phyloP scores from a whole-genome alignment of 345 rosid species.

The Chamaenerion angustifolium region DNA sequence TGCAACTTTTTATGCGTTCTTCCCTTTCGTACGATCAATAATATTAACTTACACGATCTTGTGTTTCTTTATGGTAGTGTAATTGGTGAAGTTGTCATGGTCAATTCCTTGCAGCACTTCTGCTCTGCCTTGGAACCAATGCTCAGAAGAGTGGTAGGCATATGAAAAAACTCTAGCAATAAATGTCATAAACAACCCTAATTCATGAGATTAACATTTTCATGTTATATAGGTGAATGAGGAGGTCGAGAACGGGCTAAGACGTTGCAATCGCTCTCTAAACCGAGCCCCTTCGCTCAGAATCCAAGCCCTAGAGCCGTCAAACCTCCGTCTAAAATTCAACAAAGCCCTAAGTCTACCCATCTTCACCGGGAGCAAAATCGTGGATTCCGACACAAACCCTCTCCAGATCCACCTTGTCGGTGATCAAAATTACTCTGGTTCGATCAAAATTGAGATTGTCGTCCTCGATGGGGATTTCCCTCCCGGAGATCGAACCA shows the following conservation, averaged over 20 bases:
- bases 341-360: constrained; percentile 19
- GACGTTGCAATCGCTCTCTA: constrained; percentile 15
- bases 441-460: constrained; percentile 46
- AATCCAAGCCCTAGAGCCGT: constrained; percentile 29
- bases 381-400: constrained; percentile 24
- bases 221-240: constrained; percentile 41
- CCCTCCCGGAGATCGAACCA: constrained; percentile 19
- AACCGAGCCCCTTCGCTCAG: constrained; percentile 32
- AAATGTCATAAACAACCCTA: no score
- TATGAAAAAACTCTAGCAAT: background rate
- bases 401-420: constrained; percentile 44
- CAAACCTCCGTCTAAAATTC: constrained; percentile 27
- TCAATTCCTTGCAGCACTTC: constrained; percentile 29
- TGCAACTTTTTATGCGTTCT: background rate
- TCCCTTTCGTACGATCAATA: no score
- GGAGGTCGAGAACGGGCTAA: constrained; percentile 55
- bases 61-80: constrained; percentile 26
- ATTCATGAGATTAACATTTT: background rate
- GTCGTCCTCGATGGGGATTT: constrained; percentile 81
- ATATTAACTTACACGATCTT: background rate
- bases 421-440: constrained; percentile 11
- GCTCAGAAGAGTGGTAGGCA: constrained; percentile 67
- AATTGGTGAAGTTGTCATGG: constrained; percentile 35
- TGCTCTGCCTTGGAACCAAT: constrained; percentile 60
- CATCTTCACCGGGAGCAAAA: constrained; percentile 63